These are phyloP conservation scores for Candida ponderosae DNA, from an alignment of 805 yeast species.

Conservation along the genomic window DNA sequence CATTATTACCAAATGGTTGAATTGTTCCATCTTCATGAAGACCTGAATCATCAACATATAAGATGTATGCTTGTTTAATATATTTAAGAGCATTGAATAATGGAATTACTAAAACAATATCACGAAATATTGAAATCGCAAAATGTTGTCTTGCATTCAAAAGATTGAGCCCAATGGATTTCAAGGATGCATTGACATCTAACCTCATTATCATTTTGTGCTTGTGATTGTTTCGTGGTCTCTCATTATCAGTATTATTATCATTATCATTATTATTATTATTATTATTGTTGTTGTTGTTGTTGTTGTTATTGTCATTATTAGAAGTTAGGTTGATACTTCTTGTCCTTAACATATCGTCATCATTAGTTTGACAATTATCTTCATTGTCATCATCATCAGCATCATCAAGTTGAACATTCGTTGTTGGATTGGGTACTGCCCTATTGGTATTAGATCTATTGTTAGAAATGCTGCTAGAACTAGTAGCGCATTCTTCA, in stretches of 20 bases:
- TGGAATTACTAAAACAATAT: slow-evolving; percentile 67
- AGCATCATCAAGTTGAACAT: neutral
- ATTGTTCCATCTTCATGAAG: slow-evolving; percentile 19
- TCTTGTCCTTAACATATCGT: no score
- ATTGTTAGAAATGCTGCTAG: slow-evolving; percentile 11
- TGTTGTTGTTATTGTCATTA: slow-evolving; percentile 3
- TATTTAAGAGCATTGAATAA: slow-evolving; percentile 43
- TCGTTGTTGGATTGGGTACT: neutral
- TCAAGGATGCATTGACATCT: slow-evolving; percentile 20
- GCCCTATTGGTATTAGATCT: slow-evolving; percentile 7
- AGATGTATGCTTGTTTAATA: slow-evolving; percentile 22
- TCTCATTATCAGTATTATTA: slow-evolving; percentile 12
- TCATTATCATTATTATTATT: neutral
- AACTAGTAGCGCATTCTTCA: no score
- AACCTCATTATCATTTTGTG: neutral
- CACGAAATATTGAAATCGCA: slow-evolving; percentile 69
- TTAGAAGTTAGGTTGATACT: no score
- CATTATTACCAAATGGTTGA: slow-evolving; percentile 16
- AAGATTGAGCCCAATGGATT: slow-evolving; percentile 60
- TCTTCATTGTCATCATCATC: neutral
- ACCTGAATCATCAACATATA: slow-evolving; percentile 3
- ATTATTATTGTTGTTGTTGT: neutral
- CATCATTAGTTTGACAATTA: neutral
- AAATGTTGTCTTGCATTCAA: slow-evolving; percentile 72
- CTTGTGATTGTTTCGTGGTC: slow-evolving; percentile 12